These are phyloP conservation scores for Cucumis cinereus DNA, from an alignment of 306 rosid genomes.

Conservation along the genomic window DNA sequence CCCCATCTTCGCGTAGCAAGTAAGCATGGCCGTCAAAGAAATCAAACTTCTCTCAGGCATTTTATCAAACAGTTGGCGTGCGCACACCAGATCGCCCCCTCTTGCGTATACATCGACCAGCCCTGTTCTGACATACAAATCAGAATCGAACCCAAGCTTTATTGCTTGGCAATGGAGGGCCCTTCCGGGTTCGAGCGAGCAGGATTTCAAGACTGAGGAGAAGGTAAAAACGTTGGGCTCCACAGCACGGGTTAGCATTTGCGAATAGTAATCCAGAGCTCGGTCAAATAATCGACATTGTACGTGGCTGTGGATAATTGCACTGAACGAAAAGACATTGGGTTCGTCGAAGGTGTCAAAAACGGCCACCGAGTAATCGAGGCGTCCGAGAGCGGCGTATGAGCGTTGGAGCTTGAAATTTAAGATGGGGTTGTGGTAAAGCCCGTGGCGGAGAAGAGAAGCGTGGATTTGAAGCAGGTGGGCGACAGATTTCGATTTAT, in stretches of 20 bases:
- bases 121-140: conserved; percentile 50
- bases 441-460: conserved; percentile 40
- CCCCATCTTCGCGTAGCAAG: conserved; percentile 49
- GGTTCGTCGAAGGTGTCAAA: conserved; percentile 39
- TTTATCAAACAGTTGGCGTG: conserved; percentile 45
- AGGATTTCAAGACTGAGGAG: conserved; percentile 41
- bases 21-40: conserved; percentile 52
- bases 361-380: conserved; percentile 48
- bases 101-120: conserved; percentile 48
- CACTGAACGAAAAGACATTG: conserved; percentile 42
- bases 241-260: conserved; percentile 39
- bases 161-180: conserved; percentile 42
- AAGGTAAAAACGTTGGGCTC: conserved; percentile 63
- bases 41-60: conserved; percentile 61
- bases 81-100: conserved; percentile 41
- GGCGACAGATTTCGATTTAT: conserved; percentile 36
- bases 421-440: conserved; percentile 45
- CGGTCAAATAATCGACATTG: conserved; percentile 28
- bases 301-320: conserved; percentile 51
- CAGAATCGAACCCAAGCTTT: conserved; percentile 29
- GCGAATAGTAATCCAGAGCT: conserved; percentile 36
- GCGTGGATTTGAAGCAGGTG: conserved; percentile 60
- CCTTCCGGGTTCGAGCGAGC: conserved; percentile 23
- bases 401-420: conserved; percentile 86
- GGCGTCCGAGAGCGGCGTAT: conserved; percentile 56